Base-by-base conservation (phyloP, 768 basidiomycete genomes). In the Kwoniella heveanensis region DNA sequence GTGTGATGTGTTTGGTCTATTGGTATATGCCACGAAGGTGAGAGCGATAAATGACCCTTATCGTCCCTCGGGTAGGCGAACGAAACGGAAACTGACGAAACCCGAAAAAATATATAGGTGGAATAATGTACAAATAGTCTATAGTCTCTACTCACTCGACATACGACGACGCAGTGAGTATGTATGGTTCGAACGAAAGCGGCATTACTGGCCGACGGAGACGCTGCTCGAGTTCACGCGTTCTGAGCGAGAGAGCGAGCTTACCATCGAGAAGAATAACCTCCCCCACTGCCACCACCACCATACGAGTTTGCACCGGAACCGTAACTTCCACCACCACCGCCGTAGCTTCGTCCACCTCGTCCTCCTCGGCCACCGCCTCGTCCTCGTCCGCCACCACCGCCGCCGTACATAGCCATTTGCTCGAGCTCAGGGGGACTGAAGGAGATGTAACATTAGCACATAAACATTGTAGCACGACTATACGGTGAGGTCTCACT, bases 371-470 rank as follows among this genome's bases (percentile, higher is more conserved):
- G 49, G 2, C 78, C 66, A 49, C 77, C 72, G 54, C 76, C 68
- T 36, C 69, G 54, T 46, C 76, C 65, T 58, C 77, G 59, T 36
- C 79, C 75, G 53, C 78, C 88, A 24, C 90, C 89, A 12, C 91
- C 88, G 47, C 90, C 88, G 53, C 90, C 87, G 79, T 87, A 93
- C 83, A 88, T 88, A 0, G 85, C 85, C 93, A 96, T 95, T 82
- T 96, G 90, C 80, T 94, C 89, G 0, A 99, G 83, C 73, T 95
- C 91, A 60, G 91, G 86, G 25, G 94, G 92, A 36, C 97, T 85
- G 29, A 22, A 10, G 25, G 19, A 57, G 19, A n/a, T 10, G 50
- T 29, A 13, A 61, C 7, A 44, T 62, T 53, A 62, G 60, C 39
- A 13, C 7, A 21, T 13, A 6, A 0, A 47, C 4, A 32, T 19